These are phyloP conservation scores for Coemansia sp. DNA, from an alignment of 192 early-diverging fungal species.

Conservation along the genomic window DNA sequence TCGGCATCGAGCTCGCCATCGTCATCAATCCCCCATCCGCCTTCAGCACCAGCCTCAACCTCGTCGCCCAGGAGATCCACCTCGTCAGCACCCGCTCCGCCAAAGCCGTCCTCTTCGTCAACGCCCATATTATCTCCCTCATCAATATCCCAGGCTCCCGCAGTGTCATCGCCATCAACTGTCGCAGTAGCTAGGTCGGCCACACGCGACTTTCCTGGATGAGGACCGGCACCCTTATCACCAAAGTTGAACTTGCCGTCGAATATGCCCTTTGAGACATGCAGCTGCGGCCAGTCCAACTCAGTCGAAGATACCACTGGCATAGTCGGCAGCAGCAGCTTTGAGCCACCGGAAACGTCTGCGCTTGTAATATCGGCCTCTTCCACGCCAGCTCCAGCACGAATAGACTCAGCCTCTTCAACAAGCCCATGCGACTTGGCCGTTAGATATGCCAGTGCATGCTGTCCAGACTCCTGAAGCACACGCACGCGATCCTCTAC, in stretches of 20 bases:
- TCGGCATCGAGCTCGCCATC: conserved; percentile 72
- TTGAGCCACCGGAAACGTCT: conserved; percentile 34
- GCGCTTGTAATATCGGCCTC: conserved; percentile 56
- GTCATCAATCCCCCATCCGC: conserved; percentile 89
- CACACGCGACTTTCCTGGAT: conserved; percentile 48
- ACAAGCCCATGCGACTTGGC: conserved; percentile 85
- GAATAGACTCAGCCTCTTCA: conserved; percentile 82
- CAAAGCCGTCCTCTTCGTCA: conserved; percentile 15
- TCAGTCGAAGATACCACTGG: conserved; percentile 75
- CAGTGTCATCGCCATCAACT: conserved; percentile 57
- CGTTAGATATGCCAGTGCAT: conserved; percentile 88
- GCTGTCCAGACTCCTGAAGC: conserved; percentile 84
- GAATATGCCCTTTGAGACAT: conserved; percentile 76
- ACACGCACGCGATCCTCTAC: conserved; percentile 86
- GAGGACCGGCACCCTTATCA: conserved; percentile 48
- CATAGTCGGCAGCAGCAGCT: conserved; percentile 66
- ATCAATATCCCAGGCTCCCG: conserved; percentile 77
- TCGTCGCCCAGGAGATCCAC: conserved; percentile 55
- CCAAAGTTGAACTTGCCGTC: conserved; percentile 69
- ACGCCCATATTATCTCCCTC: conserved; percentile 62
- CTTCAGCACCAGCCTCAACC: conserved; percentile 55
- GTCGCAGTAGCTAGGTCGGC: conserved; percentile 62
- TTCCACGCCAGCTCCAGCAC: conserved; percentile 69
- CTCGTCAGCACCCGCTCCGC: conserved; percentile 52
- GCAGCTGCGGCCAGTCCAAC: conserved; percentile 90